Conservation (phyloP, 228 moss, liverwort and hornwort genomes). For the Sphagnum fallax region DNA sequence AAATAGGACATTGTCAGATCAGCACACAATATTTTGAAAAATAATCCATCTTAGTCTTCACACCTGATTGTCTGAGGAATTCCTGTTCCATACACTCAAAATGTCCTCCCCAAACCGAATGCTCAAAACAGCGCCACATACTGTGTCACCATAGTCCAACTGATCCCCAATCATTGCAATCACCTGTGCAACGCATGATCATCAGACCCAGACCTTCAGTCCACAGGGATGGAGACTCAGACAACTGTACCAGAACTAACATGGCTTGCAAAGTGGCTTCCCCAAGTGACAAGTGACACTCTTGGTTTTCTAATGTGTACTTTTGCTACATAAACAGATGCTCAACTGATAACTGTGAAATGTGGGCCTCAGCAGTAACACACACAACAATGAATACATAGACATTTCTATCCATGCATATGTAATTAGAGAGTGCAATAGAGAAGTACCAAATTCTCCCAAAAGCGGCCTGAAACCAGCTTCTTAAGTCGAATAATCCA, state of each 20-base stretch:
- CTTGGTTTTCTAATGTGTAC: no score
- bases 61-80: slow-evolving; percentile 90
- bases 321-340: no score
- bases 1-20: no score
- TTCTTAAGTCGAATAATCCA: slow-evolving; percentile 99
- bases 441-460: slow-evolving; percentile 86
- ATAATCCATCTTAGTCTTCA: no score
- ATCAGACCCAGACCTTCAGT: no score
- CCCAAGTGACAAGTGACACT: no score
- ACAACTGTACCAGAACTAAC: no score
- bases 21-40: no score
- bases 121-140: slow-evolving; percentile 98
- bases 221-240: no score
- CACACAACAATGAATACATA: no score
- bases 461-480: slow-evolving; percentile 87
- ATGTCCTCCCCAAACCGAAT: slow-evolving; percentile 99
- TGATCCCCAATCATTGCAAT: slow-evolving; percentile 98
- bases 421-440: not conserved
- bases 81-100: slow-evolving; percentile 97
- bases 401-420: no score
- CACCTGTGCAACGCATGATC: slow-evolving; percentile 37
- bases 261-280: no score
- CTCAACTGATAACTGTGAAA: slow-evolving; percentile 1
- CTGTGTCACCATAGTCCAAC: slow-evolving; percentile 84
- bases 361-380: not conserved